Base-by-base conservation (phyloP, 2,329 filamentous ascomycete species). In the Penicillium sp. region DNA sequence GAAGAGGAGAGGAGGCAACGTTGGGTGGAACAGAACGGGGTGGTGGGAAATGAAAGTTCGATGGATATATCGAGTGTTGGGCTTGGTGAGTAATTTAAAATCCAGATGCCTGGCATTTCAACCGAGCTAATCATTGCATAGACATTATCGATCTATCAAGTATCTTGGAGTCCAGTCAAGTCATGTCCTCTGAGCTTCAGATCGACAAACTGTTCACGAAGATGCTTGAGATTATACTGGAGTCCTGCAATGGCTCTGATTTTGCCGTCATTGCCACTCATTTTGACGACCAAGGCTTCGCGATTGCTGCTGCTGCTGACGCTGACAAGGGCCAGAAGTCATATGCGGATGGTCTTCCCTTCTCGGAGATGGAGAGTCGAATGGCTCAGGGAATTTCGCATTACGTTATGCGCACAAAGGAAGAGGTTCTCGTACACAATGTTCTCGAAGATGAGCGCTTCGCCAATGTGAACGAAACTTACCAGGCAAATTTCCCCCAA, bases 391-490 rank as follows among this genome's bases (percentile, higher is more conserved):
- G 80, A 45, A 74, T 82, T 34, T 76, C 75, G 0, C 68, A 78
- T 29, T 82, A 82, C 54, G 72, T 76, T 2, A 65, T 81, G 44
- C 74, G 79, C 12, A 82, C 79, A 45, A 72, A 73, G 37, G 78
- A 82, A 48, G 71, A 71, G n/a, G 75, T 82, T 2, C 77, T 81
- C 34, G 67, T 80, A 9, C 76, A 77, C 37, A 80, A 80, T 44
- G 65, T 82, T 2, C 65, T 80, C 1, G 76, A 82, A 29, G 79
- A 82, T 48, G 79, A 82, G 46, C 70, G 79, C 3, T 82, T 82
- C 48, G 75, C 75, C 13, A 80, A 78, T 39, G 75, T 80, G 7
- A 72, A 69, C 4, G 71, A 76, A 11, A 63, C 71, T 0, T 81
- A 79, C 53, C 62, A 76, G 11, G 64, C 69, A 30, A 64, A 70